A percentile compares a stretch with the other conserved stretches of the same genome.
Evolutionary conservation across 1,139 yeast species (phyloP).

Genomic region (Nakaseomyces nivariensis): DNA sequence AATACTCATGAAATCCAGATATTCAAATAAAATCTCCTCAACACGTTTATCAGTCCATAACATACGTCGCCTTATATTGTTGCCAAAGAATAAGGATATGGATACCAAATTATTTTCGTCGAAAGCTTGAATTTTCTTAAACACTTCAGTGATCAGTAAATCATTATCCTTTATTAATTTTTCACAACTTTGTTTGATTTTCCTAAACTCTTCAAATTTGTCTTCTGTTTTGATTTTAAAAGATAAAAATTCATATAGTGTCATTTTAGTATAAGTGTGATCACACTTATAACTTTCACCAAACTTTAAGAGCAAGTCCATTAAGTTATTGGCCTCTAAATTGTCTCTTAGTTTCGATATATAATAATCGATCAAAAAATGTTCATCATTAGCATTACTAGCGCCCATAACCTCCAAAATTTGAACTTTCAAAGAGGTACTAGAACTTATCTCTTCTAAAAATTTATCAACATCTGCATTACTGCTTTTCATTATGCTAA

Average conservation of each 20-base stretch:
- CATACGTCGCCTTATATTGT: slow-evolving; percentile 3
- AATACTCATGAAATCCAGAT: slow-evolving; percentile 22
- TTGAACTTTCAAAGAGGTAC: slow-evolving; percentile 15
- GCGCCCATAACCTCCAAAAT: slow-evolving; percentile 22
- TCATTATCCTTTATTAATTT: slow-evolving; percentile 7
- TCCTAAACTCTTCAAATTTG: slow-evolving; percentile 7
- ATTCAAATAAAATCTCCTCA: slow-evolving; percentile 10
- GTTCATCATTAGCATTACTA: slow-evolving; percentile 13
- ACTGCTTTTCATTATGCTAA: slow-evolving; percentile 10
- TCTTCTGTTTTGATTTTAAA: slow-evolving; percentile 13
- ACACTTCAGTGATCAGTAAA: not conserved
- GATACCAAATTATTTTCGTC: slow-evolving; percentile 15
- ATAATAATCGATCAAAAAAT: slow-evolving; percentile 22
- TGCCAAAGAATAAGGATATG: slow-evolving; percentile 12
- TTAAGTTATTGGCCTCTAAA: slow-evolving; percentile 12
- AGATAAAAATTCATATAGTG: slow-evolving; percentile 13
- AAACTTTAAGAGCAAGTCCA: slow-evolving; percentile 10
- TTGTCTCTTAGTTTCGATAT: slow-evolving; percentile 15
- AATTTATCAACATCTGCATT: slow-evolving; percentile 12
- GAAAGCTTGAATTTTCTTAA: slow-evolving; percentile 11
- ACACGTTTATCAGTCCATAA: slow-evolving; percentile 8
- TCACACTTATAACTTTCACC: slow-evolving; percentile 18
- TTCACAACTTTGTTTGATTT: slow-evolving; percentile 9
- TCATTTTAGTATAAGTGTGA: slow-evolving; percentile 19
- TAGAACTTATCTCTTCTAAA: slow-evolving; percentile 11